These are phyloP conservation scores for Aurantiochytrium sp. DNA, from an alignment of 108 stramenopile species.

Conservation along the genomic window DNA sequence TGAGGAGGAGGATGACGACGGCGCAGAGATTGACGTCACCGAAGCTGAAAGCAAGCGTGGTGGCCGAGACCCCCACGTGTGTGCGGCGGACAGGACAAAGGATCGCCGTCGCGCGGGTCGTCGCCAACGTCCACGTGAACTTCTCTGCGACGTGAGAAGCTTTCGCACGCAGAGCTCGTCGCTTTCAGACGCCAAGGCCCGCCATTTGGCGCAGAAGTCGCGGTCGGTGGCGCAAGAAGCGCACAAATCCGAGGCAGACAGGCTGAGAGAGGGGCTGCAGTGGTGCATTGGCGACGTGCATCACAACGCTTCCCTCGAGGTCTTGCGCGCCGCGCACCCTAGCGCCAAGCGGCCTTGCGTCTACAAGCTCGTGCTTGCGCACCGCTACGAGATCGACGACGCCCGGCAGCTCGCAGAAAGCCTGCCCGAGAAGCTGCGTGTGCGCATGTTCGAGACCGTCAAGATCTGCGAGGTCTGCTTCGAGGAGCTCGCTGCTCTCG, in stretches of 20 bases:
- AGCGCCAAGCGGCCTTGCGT: not conserved
- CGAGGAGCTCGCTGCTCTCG: not conserved
- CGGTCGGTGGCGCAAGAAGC: not conserved
- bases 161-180: not conserved
- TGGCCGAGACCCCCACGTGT: too few species aligned
- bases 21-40: too few species aligned
- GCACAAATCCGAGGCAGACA: not conserved
- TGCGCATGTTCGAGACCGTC: not conserved
- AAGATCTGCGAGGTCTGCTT: slow-evolving; percentile 5
- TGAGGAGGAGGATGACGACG: too few species aligned
- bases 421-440: not conserved
- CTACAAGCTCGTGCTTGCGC: slow-evolving; percentile 10
- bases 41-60: not conserved
- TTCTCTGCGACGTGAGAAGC: not conserved
- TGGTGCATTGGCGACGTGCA: slow-evolving; percentile 26
- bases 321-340: not conserved
- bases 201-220: not conserved
- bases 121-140: not conserved
- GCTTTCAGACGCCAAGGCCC: not conserved
- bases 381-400: not conserved
- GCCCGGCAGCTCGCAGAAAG: not conserved
- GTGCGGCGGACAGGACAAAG: too few species aligned
- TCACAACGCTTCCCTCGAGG: not conserved
- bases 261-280: not conserved
- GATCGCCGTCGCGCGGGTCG: too few species aligned